Evolutionary conservation across 805 yeast genomes (phyloP).

Genomic region (Cyberlindnera mrakii): DNA sequence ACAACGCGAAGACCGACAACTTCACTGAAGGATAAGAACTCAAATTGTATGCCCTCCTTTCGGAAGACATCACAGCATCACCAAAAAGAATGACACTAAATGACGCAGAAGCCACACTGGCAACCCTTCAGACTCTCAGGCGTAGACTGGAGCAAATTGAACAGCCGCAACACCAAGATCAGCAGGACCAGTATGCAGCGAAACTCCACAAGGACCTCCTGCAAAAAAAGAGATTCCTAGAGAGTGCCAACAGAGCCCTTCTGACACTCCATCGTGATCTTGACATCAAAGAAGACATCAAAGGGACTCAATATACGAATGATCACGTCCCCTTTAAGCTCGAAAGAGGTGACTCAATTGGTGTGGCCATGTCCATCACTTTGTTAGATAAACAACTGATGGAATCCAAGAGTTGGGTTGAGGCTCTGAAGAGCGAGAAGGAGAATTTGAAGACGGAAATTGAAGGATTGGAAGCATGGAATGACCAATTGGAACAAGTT

Average conservation of each 20-base stretch:
- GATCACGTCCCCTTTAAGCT: constrained; percentile 15
- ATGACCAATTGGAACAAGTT: neutral
- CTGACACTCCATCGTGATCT: constrained; percentile 2
- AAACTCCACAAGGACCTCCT: constrained; percentile 7
- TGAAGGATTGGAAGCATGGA: constrained; percentile 1
- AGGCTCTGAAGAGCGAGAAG: neutral
- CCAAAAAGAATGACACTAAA: too few relatives aligned
- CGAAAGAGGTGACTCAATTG: constrained; percentile 22
- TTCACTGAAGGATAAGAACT: too few relatives aligned
- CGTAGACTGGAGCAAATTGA: too few relatives aligned
- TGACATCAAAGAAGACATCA: constrained; percentile 1
- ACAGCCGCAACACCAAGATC: neutral
- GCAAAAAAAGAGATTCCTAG: constrained; percentile 4
- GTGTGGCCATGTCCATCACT: constrained; percentile 13
- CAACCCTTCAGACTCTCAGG: too few relatives aligned
- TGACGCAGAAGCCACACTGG: too few relatives aligned
- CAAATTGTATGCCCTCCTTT: too few relatives aligned
- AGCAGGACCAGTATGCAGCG: constrained; percentile 3
- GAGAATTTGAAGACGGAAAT: neutral
- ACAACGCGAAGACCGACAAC: too few relatives aligned
- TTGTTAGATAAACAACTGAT: constrained; percentile 12
- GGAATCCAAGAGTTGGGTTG: constrained; percentile 5
- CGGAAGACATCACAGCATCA: too few relatives aligned
- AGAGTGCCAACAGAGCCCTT: constrained; percentile 5
- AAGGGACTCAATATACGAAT: constrained; percentile 8